A percentile compares a stretch with the other conserved stretches of the same genome.
Conservation (phyloP, 192 early-diverging fungal species). For the Coemansia erecta region DNA sequence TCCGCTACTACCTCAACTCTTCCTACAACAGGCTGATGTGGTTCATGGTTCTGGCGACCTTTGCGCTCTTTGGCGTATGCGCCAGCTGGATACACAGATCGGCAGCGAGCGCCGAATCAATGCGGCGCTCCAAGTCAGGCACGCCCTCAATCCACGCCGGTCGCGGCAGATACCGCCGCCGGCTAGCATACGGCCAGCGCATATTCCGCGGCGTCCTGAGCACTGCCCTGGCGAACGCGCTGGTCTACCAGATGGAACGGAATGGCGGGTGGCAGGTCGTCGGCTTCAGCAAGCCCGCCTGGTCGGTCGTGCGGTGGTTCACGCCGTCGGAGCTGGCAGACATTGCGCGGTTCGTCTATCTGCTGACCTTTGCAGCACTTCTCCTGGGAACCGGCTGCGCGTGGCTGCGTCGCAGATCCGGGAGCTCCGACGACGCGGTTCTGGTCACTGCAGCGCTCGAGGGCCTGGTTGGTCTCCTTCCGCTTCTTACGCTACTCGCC, state of each 20-base stretch:
- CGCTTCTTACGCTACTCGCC: conserved; percentile 63
- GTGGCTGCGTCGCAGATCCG: conserved; percentile 8
- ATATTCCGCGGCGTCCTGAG: conserved; percentile 19
- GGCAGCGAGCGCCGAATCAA: background rate
- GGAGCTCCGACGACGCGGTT: conserved; percentile 2
- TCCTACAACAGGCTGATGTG: conserved; percentile 25
- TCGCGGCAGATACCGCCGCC: background rate
- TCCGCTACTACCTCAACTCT: conserved; percentile 30
- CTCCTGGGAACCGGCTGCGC: conserved; percentile 1
- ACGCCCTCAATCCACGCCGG: background rate
- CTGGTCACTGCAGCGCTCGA: conserved; percentile 19
- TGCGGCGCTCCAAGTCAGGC: background rate
- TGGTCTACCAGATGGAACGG: conserved; percentile 46
- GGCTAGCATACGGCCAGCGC: conserved; percentile 3
- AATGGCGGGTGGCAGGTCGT: conserved; percentile 23
- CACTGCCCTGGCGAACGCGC: conserved; percentile 19
- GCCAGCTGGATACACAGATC: conserved; percentile 16
- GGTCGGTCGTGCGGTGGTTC: conserved; percentile 10
- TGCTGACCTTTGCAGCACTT: conserved; percentile 5
- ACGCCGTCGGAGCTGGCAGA: conserved; percentile 21
- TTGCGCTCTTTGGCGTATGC: conserved; percentile 12
- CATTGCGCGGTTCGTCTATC: conserved; percentile 26
- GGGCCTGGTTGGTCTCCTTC: conserved; percentile 51
- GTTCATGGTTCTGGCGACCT: conserved; percentile 16
- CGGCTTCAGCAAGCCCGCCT: conserved; percentile 10